Conservation (phyloP, 1,284 basidiomycete species). For the Trametes polyzona region DNA sequence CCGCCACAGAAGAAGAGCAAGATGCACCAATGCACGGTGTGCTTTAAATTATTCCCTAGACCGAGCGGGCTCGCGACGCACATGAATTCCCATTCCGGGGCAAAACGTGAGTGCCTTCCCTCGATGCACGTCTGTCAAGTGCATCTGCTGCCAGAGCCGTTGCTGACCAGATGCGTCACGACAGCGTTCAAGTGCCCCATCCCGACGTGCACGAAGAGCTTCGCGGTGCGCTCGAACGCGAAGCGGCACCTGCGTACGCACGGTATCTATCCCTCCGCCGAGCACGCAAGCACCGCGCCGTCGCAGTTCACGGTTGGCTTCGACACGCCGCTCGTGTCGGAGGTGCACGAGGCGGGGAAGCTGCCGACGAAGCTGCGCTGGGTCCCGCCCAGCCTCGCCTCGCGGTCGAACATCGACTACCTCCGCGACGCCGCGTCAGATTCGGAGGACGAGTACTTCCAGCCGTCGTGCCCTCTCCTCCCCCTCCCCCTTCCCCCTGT, state of each 20-base stretch:
- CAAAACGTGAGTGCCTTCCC: conserved; percentile 53
- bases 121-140: no score
- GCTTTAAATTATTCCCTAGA: conserved; percentile 61
- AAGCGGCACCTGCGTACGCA: conserved; percentile 65
- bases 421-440: conserved; percentile 31
- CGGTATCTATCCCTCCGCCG: conserved; percentile 41
- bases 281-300: conserved; percentile 32
- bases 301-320: conserved; percentile 48
- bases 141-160: not conserved
- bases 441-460: conserved; percentile 38
- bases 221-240: conserved; percentile 68
- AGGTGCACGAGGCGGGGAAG: conserved; percentile 45
- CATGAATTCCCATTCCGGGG: conserved; percentile 73
- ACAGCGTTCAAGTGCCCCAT: conserved; percentile 60
- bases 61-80: conserved; percentile 73
- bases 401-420: conserved; percentile 37
- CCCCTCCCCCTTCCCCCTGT: conserved; percentile 38
- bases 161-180: not conserved
- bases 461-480: conserved; percentile 35
- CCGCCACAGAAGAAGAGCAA: conserved; percentile 47
- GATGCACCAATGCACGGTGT: conserved; percentile 58
- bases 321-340: conserved; percentile 47
- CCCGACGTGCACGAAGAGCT: conserved; percentile 56
- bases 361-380: conserved; percentile 47
- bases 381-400: conserved; percentile 44